A percentile compares a stretch with the other conserved stretches of the same genome.
These are phyloP conservation scores for Fusarium sp. DNA, from an alignment of 2,329 filamentous ascomycete species.

Conservation along the genomic window DNA sequence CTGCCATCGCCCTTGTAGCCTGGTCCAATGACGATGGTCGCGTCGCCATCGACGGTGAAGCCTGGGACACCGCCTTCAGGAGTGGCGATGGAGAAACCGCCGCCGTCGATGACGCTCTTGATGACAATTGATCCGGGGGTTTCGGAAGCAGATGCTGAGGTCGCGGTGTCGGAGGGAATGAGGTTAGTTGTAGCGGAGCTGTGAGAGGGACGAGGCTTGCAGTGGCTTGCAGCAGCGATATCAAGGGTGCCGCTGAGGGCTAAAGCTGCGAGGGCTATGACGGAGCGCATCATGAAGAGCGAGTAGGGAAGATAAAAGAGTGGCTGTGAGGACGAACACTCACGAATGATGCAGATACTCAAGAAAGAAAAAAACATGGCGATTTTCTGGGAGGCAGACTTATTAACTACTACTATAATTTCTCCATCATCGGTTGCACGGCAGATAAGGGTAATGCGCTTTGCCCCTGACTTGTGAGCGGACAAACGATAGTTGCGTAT, in stretches of 20 bases:
- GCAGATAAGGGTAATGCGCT: neutral
- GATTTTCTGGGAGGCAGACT: too few relatives aligned
- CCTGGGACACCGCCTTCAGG: neutral
- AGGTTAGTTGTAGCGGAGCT: neutral
- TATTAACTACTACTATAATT: neutral
- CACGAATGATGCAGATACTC: neutral
- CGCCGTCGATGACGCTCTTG: neutral
- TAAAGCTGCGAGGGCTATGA: neutral
- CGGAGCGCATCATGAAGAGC: neutral
- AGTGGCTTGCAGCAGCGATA: neutral
- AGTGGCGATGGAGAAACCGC: neutral
- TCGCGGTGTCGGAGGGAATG: neutral
- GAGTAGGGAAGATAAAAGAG: neutral
- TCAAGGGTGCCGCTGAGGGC: neutral
- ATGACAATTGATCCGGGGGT: neutral
- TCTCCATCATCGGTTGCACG: neutral
- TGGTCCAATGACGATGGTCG: neutral
- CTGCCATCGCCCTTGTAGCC: slow-evolving; percentile 4
- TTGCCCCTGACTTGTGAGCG: neutral
- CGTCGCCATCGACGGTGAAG: neutral
- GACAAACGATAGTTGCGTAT: neutral
- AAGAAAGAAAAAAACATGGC: neutral
- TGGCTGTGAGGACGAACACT: slow-evolving; percentile 10
- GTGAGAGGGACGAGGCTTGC: neutral
- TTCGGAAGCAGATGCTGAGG: neutral